Evolutionary conservation across 2,329 filamentous ascomycete genomes (phyloP), one percentile per base, ranked within the genome.

Genomic region (Colletotrichum echinochloae): DNA sequence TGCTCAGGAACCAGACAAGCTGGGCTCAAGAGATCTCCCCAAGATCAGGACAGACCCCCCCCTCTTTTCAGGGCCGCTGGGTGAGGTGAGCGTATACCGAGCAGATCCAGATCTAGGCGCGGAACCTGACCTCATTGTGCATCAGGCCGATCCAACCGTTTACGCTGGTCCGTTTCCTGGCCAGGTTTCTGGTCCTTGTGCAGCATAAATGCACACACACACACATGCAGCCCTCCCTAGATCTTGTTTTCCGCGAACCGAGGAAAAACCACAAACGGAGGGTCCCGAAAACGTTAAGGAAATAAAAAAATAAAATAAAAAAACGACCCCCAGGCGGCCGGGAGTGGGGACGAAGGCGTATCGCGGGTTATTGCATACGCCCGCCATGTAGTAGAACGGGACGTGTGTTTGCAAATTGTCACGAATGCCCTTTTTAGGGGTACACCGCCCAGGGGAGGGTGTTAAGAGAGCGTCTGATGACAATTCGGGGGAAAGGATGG

Each of bases 91-190:
- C 66, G 51, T 33, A 46, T 49, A 35, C 18, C n/a, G 39, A 60
- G 7, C 20, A 28, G 26, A 41, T 59, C 30, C n/a, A 37, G 26
- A 41, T 59, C 30, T 16, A 37, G 49, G 16, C 39, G 51, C 37
- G 26, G 46, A 57, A 26, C 20, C 48, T 67, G 66, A 70, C 46
- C 54, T 70, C 66, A 70, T 66, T 41, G 66, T 70, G 62, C 66
- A 66, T 66, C 3, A 51, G 9, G 4, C 49, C 26, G 55, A 23
- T 20, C n/a, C 5, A 35, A 61, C 62, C 66, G 66, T 70, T 51
- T 20, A n/a, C 16, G 33, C 35, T 26, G 11, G 18, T 70, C 66
- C 62, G 62, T 60, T 61, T 65, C 54, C 7, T 20, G n/a, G 5
- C 26, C 35, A 35, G 55, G 26, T 57, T 57, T 41, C 16, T 16